Percentiles rank a stretch among this genome's conserved stretches.
phyloP scores from a whole-genome alignment of 768 basidiomycete species.

The Suillus ampliporus region DNA sequence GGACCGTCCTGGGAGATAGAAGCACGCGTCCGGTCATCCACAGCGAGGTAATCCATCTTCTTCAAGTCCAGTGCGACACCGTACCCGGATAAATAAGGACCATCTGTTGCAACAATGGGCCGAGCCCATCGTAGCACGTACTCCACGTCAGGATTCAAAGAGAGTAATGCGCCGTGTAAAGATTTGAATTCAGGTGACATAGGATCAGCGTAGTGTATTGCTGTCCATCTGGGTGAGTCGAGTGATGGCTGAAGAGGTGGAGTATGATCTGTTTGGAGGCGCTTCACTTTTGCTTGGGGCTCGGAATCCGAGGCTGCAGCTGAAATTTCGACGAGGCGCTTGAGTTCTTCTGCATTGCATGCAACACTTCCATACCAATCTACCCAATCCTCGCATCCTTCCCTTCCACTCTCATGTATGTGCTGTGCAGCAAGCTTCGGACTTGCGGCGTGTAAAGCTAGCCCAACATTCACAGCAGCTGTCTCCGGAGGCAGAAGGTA shows the following conservation, averaged over 20 bases:
- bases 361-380: slow-evolving; percentile 82
- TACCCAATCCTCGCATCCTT: slow-evolving; percentile 73
- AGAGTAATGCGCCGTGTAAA: slow-evolving; percentile 70
- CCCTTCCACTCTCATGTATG: slow-evolving; percentile 26
- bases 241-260: slow-evolving; percentile 54
- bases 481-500: slow-evolving; percentile 56
- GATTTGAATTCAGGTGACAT: slow-evolving; percentile 69
- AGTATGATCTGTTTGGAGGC: slow-evolving; percentile 82
- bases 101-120: slow-evolving; percentile 1
- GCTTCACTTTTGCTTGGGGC: slow-evolving; percentile 44
- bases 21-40: slow-evolving; percentile 73
- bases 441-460: slow-evolving; percentile 78
- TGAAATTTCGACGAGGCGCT: slow-evolving; percentile 53
- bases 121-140: slow-evolving; percentile 68
- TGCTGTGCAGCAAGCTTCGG: slow-evolving; percentile 77
- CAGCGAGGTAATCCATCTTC: slow-evolving; percentile 94
- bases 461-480: slow-evolving; percentile 67
- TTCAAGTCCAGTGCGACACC: slow-evolving; percentile 93
- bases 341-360: slow-evolving; percentile 68
- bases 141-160: slow-evolving; percentile 55
- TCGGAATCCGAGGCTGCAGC: slow-evolving; percentile 30
- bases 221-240: slow-evolving; percentile 59
- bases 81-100: slow-evolving; percentile 75
- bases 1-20: slow-evolving; percentile 4
- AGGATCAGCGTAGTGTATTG: slow-evolving; percentile 80